phyloP scores from a whole-genome alignment of 164 flowering plant species.

The Litsea cubeba region DNA sequence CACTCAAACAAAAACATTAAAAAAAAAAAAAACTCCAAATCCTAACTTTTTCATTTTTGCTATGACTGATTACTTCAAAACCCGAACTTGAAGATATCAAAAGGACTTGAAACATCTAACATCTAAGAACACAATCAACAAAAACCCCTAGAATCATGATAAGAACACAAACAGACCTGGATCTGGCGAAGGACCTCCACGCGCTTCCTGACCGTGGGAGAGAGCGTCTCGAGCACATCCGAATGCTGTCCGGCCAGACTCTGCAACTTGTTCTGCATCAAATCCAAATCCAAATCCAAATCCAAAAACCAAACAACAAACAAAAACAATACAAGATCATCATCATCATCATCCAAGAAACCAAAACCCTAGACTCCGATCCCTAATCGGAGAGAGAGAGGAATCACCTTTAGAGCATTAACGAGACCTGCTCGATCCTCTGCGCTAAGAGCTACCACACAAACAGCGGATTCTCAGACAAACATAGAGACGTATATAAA shows the following conservation, averaged over 20 bases:
- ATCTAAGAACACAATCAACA: not conserved
- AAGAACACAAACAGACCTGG: slow-evolving; percentile 37
- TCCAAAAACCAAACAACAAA: slow-evolving; percentile 4
- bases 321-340: not conserved
- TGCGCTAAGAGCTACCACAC: slow-evolving; percentile 25
- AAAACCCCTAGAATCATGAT: not conserved
- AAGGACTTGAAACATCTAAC: not conserved
- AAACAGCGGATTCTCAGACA: not conserved
- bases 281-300: not conserved
- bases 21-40: too few relatives aligned
- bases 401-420: slow-evolving; percentile 53
- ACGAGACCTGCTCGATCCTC: slow-evolving; percentile 57
- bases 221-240: slow-evolving; percentile 48
- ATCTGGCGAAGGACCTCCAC: slow-evolving; percentile 65
- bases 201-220: slow-evolving; percentile 59
- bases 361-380: not conserved
- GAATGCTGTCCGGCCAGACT: slow-evolving; percentile 54
- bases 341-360: not conserved
- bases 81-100: not conserved
- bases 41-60: not conserved
- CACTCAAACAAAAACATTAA: too few relatives aligned
- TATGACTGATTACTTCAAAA: not conserved
- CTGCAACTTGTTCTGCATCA: slow-evolving; percentile 58
- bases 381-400: not conserved
- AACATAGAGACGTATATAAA: not conserved